Evolutionary conservation across 768 basidiomycete species (phyloP).

Genomic region (Auriculariales sp.): DNA sequence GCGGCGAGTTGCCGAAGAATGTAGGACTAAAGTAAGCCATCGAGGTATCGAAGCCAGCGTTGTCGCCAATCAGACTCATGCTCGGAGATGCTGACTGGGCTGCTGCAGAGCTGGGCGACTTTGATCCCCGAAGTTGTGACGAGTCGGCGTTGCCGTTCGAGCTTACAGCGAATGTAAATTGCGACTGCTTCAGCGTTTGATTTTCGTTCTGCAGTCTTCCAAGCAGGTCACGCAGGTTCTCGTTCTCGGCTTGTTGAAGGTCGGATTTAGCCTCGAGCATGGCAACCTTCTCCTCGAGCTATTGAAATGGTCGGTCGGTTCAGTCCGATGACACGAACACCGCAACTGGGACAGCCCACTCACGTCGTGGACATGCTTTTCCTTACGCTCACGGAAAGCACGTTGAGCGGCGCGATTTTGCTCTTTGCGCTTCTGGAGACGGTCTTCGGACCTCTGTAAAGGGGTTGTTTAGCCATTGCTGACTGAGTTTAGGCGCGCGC

Average conservation of each 20-base stretch:
- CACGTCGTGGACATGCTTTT: slow-evolving; percentile 94
- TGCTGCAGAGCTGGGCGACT: slow-evolving; percentile 14
- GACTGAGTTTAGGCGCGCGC: neutral
- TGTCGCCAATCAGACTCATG: slow-evolving; percentile 4
- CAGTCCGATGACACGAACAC: neutral
- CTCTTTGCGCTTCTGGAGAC: slow-evolving; percentile 81
- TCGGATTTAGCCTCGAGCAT: slow-evolving; percentile 76
- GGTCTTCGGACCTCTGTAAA: slow-evolving; percentile 10
- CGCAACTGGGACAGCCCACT: slow-evolving; percentile 19
- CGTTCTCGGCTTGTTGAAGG: slow-evolving; percentile 60
- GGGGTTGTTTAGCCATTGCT: neutral
- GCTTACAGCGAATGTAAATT: slow-evolving; percentile 68
- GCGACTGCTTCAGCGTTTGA: slow-evolving; percentile 57
- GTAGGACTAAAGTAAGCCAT: slow-evolving; percentile 2
- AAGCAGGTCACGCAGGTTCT: slow-evolving; percentile 77
- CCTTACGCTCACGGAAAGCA: slow-evolving; percentile 93
- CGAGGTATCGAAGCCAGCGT: slow-evolving; percentile 1
- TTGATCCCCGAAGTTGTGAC: neutral
- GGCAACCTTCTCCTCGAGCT: slow-evolving; percentile 88
- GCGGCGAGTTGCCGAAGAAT: slow-evolving; percentile 15
- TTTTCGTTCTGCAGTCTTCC: slow-evolving; percentile 80
- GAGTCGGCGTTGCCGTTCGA: slow-evolving; percentile 6
- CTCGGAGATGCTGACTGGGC: slow-evolving; percentile 12
- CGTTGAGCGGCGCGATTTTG: slow-evolving; percentile 96
- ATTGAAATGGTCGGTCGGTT: slow-evolving; percentile 1